These are phyloP conservation scores for Monarda citriodora DNA, from an alignment of 305 asterid genomes.

Conservation along the genomic window DNA sequence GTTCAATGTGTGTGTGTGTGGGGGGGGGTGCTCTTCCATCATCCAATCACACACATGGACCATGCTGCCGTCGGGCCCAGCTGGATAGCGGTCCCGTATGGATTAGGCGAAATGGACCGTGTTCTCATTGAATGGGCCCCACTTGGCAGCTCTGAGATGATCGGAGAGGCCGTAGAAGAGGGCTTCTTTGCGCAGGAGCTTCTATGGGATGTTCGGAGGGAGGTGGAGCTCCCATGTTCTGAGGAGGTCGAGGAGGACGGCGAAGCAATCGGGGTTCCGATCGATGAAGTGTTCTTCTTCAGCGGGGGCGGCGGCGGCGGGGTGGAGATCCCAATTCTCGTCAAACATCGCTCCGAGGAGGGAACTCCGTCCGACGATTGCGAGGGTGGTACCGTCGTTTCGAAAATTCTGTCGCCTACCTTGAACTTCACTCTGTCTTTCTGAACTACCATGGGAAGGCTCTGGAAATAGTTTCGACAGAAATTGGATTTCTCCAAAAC, in stretches of 20 bases:
- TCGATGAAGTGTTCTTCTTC: slow-evolving; percentile 72
- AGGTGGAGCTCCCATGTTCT: slow-evolving; percentile 85
- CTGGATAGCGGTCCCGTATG: slow-evolving; percentile 89
- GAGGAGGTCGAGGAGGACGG: slow-evolving; percentile 82
- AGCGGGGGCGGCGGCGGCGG: slow-evolving; percentile 25
- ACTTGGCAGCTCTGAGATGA: slow-evolving; percentile 79
- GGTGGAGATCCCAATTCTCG: slow-evolving; percentile 69
- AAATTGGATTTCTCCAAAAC: background rate
- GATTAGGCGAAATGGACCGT: slow-evolving; percentile 52
- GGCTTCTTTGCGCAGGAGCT: slow-evolving; percentile 73
- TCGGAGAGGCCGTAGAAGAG: slow-evolving; percentile 72
- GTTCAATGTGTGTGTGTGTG: too few relatives aligned
- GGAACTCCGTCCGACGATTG: slow-evolving; percentile 89
- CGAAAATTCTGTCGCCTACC: slow-evolving; percentile 84
- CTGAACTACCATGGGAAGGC: slow-evolving; percentile 68
- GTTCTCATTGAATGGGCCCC: slow-evolving; percentile 91
- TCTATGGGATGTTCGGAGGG: slow-evolving; percentile 69
- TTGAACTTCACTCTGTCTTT: slow-evolving; percentile 75
- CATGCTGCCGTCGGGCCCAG: slow-evolving; percentile 88
- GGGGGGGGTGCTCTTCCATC: slow-evolving; percentile 88
- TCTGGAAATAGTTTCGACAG: background rate
- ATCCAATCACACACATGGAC: slow-evolving; percentile 98
- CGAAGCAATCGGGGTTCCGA: slow-evolving; percentile 86
- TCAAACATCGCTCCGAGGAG: slow-evolving; percentile 91
- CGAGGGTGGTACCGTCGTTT: slow-evolving; percentile 88